Evolutionary conservation across 2,329 filamentous ascomycete genomes (phyloP).

Genomic region (Calonectria hawksworthii): DNA sequence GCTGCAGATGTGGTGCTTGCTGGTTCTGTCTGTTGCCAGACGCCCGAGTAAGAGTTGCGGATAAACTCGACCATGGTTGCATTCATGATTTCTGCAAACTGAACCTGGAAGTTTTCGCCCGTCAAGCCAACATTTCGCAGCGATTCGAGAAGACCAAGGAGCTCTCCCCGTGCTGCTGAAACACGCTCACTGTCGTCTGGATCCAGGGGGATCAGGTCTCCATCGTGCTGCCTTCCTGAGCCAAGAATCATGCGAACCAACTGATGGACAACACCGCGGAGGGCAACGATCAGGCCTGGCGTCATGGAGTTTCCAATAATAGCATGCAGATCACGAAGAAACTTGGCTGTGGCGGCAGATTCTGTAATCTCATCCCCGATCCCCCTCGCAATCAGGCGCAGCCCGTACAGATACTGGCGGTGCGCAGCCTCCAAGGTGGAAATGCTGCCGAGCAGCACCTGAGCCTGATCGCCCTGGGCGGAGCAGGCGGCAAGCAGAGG

Average conservation of each 20-base stretch:
- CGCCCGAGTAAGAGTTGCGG: constrained; percentile 70
- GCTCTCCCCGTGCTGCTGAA: constrained; percentile 61
- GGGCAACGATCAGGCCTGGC: constrained; percentile 64
- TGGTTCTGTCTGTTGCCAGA: constrained; percentile 62
- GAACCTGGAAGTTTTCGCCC: constrained; percentile 77
- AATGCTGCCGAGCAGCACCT: constrained; percentile 66
- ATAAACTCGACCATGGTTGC: constrained; percentile 75
- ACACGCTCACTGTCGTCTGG: constrained; percentile 46
- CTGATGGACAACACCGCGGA: constrained; percentile 67
- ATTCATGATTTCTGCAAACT: constrained; percentile 81
- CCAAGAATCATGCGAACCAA: constrained; percentile 66
- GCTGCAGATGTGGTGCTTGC: constrained; percentile 28
- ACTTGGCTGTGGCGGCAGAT: constrained; percentile 60
- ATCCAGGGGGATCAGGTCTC: constrained; percentile 23
- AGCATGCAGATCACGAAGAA: constrained; percentile 73
- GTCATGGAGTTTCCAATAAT: constrained; percentile 75
- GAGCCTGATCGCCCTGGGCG: constrained; percentile 56
- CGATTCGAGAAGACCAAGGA: constrained; percentile 70
- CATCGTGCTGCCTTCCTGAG: constrained; percentile 34
- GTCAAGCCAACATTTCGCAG: constrained; percentile 76
- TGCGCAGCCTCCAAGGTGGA: constrained; percentile 72
- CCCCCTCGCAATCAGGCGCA: constrained; percentile 65
- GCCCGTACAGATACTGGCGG: constrained; percentile 68
- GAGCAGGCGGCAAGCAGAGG: constrained; percentile 67
- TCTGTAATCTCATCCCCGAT: constrained; percentile 56